A percentile compares a stretch with the other conserved stretches of the same genome.
These are phyloP conservation scores for Termitomyces sp. DNA, from an alignment of 768 basidiomycete species.

Conservation along the genomic window DNA sequence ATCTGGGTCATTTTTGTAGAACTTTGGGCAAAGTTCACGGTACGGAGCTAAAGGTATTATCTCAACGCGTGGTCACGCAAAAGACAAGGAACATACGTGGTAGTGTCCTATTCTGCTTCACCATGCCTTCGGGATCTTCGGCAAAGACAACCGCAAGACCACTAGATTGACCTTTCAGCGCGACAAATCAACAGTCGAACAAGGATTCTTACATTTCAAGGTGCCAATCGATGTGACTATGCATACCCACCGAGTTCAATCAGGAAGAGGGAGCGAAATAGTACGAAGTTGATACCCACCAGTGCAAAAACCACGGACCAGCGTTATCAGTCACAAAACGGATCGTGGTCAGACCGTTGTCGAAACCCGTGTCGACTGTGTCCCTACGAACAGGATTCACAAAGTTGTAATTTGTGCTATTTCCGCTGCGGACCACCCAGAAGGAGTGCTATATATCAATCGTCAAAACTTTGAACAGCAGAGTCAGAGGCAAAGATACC, in stretches of 20 bases:
- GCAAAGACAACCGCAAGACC: slow-evolving; percentile 5
- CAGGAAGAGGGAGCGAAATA: neutral
- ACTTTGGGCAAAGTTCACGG: slow-evolving; percentile 1
- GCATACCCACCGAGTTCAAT: neutral
- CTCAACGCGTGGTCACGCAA: neutral
- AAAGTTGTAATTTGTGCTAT: neutral
- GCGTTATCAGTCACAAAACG: slow-evolving; percentile 1
- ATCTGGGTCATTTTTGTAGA: neutral
- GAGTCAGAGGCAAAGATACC: neutral
- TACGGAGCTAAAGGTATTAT: neutral
- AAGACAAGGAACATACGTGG: neutral
- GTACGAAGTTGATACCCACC: neutral
- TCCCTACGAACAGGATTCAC: neutral
- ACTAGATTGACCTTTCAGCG: neutral
- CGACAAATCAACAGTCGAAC: neutral
- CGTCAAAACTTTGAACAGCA: neutral
- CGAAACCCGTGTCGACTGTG: slow-evolving; percentile 2
- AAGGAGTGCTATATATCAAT: neutral
- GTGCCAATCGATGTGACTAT: neutral
- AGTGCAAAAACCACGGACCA: neutral
- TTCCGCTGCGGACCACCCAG: neutral
- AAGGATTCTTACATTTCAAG: neutral
- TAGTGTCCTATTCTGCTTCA: neutral
- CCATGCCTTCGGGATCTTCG: slow-evolving; percentile 1
- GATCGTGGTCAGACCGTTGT: neutral